These are phyloP conservation scores for Starmerella khaoyaiensis DNA, from an alignment of 805 yeast genomes.

Conservation along the genomic window DNA sequence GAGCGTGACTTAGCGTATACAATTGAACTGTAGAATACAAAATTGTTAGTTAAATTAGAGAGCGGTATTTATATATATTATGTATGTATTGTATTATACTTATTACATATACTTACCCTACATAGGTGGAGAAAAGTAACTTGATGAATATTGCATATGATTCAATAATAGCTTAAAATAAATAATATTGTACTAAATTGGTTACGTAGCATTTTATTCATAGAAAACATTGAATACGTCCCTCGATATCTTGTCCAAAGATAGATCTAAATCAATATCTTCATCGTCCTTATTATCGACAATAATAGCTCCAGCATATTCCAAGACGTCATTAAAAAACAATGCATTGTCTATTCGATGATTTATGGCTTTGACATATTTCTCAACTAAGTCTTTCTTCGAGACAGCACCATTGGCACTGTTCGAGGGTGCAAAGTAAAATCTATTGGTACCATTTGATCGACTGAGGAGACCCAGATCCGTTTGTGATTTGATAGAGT, in stretches of 20 bases:
- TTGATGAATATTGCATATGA: too few species aligned
- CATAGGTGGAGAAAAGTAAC: too few species aligned
- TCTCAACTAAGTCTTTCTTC: background rate
- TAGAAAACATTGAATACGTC: constrained; percentile 3
- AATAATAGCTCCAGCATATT: background rate
- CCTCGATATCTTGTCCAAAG: background rate
- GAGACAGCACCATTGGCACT: background rate
- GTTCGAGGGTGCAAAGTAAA: background rate
- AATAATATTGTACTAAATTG: too few species aligned
- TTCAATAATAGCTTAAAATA: too few species aligned
- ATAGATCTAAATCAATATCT: background rate
- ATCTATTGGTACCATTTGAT: background rate
- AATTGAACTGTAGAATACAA: too few species aligned
- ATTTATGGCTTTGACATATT: background rate
- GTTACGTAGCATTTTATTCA: too few species aligned
- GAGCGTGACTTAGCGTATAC: too few species aligned
- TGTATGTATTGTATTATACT: too few species aligned
- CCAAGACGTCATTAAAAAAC: background rate
- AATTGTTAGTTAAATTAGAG: too few species aligned
- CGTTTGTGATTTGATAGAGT: background rate
- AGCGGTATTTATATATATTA: too few species aligned
- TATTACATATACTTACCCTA: too few species aligned
- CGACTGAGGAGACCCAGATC: background rate
- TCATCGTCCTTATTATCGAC: background rate
- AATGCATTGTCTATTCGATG: background rate